phyloP scores from a whole-genome alignment of 2,329 filamentous ascomycete genomes.

The Daldinia eschscholtzii region DNA sequence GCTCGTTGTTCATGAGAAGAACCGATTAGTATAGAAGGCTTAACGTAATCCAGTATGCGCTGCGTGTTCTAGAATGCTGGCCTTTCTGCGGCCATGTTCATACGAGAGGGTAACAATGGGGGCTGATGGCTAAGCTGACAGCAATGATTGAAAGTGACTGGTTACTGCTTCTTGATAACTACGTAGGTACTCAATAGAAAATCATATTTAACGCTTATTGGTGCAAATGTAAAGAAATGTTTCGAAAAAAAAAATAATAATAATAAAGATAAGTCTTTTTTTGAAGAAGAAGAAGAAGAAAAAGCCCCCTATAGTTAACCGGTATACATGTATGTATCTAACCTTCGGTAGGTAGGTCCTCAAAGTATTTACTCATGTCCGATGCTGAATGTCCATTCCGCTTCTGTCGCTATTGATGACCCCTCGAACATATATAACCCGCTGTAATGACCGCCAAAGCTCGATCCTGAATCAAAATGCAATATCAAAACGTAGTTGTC shows the following conservation, averaged over 20 bases:
- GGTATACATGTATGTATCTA: too few relatives aligned
- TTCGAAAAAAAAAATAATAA: too few relatives aligned
- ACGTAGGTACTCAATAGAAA: too few relatives aligned
- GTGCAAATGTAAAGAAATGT: background rate
- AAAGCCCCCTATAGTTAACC: too few relatives aligned
- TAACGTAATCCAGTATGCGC: background rate
- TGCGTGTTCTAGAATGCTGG: background rate
- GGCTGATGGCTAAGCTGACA: background rate
- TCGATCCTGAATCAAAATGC: background rate
- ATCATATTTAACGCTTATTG: background rate
- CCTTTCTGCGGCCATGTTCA: background rate
- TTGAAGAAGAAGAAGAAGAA: too few relatives aligned
- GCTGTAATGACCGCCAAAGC: background rate
- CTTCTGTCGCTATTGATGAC: background rate
- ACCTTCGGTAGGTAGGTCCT: too few relatives aligned
- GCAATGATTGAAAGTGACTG: background rate
- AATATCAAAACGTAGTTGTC: background rate
- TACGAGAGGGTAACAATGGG: background rate
- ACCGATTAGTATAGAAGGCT: background rate
- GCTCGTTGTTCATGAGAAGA: background rate
- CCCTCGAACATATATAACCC: background rate
- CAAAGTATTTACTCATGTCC: background rate
- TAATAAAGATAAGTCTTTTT: too few relatives aligned
- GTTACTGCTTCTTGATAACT: too few relatives aligned
- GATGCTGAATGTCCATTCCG: background rate